Evolutionary conservation across 2,329 filamentous ascomycete species (phyloP), one percentile per base, ranked within the genome.

Genomic region (Ophiobolus disseminans): DNA sequence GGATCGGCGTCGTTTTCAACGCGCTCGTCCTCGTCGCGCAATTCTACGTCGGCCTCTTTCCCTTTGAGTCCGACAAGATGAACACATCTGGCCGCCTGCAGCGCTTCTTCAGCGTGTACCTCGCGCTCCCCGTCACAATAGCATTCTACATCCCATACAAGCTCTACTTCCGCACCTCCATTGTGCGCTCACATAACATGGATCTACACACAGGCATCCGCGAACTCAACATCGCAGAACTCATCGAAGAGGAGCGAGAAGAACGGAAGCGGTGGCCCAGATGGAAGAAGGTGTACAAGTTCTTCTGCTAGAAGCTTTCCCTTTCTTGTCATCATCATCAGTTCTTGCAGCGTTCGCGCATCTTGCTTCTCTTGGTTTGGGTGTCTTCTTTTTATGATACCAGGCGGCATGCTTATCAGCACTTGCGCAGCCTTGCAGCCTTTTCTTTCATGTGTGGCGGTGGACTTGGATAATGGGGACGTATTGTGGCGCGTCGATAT

Each of bases 11-110:
- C 47, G 57, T 78, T 23, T 84, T 96, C 70, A 96, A 96, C 74
- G 48, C 81, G 16, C 75, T 93, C 30, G 86, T 96, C 22, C 80
- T 97, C 21, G 69, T 88, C 36, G 90, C 89, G 1, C 91, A 97
- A 70, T 93, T 96, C 77, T 97, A 91, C 89, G 86, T 89, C 40
- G 90, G 89, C 21, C 86, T 89, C 3, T 91, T 86, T 68, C 91
- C 92, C 3, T 81, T 93, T 38, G 82, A 78, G 19, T 86, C 82
- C 65, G 62, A 65, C 4, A 44, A 73, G 0, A 77, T 78, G 70
- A 76, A 77, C 0, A 54, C 76, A 4, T 34, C 63, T 1, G 70
- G 78, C 6, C 76, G 85, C 31, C 82, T 83, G 0, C 72, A 83
- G 54, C 85, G 79, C 57, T 95, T 93, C 74, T 96, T 96, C 73